Evolutionary conservation across 495 filamentous ascomycete species (phyloP).

Genomic region (Aspergillus funiculosus): DNA sequence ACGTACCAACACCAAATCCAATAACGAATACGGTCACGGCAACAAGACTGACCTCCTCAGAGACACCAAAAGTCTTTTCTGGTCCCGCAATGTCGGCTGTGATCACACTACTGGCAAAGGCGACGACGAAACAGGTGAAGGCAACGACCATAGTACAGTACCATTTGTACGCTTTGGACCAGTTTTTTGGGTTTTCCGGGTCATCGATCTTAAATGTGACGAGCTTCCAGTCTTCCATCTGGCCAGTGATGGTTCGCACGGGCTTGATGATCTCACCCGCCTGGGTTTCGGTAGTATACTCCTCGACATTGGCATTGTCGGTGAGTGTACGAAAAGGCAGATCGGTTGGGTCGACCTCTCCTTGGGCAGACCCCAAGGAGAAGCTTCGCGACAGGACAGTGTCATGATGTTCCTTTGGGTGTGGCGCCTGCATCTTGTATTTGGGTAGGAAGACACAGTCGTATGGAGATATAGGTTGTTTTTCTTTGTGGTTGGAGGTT

Average conservation of each 20-base stretch:
- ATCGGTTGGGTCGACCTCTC: constrained; percentile 31
- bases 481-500: too few relatives aligned
- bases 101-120: constrained; percentile 57
- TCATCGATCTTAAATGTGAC: constrained; percentile 64
- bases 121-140: constrained; percentile 58
- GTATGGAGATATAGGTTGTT: too few relatives aligned
- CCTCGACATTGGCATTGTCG: constrained; percentile 52
- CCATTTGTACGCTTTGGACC: constrained; percentile 57
- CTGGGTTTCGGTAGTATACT: constrained; percentile 57
- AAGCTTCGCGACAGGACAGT: constrained; percentile 22
- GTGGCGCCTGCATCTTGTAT: constrained; percentile 22
- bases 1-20: constrained; percentile 67
- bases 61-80: constrained; percentile 53
- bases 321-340: constrained; percentile 60
- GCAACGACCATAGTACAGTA: constrained; percentile 56
- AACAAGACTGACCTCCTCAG: constrained; percentile 60
- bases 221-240: constrained; percentile 58
- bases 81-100: constrained; percentile 63
- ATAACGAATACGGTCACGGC: constrained; percentile 70
- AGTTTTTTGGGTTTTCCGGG: constrained; percentile 56
- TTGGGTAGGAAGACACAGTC: neutral
- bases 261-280: constrained; percentile 54
- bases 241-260: constrained; percentile 47
- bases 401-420: constrained; percentile 7
- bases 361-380: constrained; percentile 22